Evolutionary conservation across 768 basidiomycete species (phyloP), one percentile per base, ranked within the genome.

Genomic region (Collybia sordida): DNA sequence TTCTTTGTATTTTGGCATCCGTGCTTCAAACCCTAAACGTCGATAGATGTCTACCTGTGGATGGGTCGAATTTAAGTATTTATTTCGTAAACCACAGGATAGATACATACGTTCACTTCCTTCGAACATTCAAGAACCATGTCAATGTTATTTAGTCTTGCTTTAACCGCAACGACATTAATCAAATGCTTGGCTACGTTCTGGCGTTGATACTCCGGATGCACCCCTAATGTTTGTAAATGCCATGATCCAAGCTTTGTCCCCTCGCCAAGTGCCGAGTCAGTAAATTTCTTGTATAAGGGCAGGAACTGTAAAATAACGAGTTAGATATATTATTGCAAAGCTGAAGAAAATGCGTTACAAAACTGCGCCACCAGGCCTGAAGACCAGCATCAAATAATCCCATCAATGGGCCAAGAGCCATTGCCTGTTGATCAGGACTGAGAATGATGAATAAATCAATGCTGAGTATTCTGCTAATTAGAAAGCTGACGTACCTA

Each of bases 181-280:
- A 56, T 37, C 12, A 58, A 38, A 14, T 50, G 47, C 21, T 44
- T 42, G 15, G 49, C 57, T 22, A 55, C 45, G 6, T 47, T 51
- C 31, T 49, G 35, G 6, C 50, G 40, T 18, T 54, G 54, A 41
- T 45, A 40, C 18, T 55, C 50, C 6, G 57, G 57, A 28, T 51
- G 49, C n/a, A 55, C 55, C 2, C 18, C 57, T 21, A 58, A 5
- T 6, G 24, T 34, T 42, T 55, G 50, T 24, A 58, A 24, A 24
- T 55, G 47, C 57, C 54, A 58, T 14, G 43, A 27, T 12, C 19
- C 48, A 22, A 46, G 39, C 38, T 44, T 54, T 19, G 14, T 34
- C 15, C 44, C 49, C 18, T 23, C 44, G 28, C 31, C 48, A 19
- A 52, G 40, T 17, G 42, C 49, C 8, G 37, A n/a, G 15, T 21